Percentiles rank a stretch among this genome's conserved stretches.
phyloP scores from a whole-genome alignment of 2,329 filamentous ascomycete genomes.

The Cladophialophora chaetospira region DNA sequence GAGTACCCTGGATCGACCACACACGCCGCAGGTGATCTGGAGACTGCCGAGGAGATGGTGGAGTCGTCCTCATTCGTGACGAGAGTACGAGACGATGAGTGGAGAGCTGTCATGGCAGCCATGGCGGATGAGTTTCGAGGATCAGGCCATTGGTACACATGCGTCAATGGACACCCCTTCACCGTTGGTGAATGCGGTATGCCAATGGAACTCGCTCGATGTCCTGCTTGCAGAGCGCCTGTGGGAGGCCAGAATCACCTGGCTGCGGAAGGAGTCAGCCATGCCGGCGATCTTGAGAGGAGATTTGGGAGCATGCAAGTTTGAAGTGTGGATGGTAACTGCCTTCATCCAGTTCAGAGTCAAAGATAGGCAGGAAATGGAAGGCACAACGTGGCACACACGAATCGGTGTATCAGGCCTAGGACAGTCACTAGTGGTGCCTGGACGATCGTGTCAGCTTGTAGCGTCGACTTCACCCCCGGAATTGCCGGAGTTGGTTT shows the following conservation, averaged over 20 bases:
- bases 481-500: no score
- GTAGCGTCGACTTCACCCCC: no score
- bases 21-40: slow-evolving; percentile 48
- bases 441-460: no score
- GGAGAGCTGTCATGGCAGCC: slow-evolving; percentile 52
- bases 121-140: slow-evolving; percentile 55
- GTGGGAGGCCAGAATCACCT: slow-evolving; percentile 33
- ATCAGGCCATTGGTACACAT: slow-evolving; percentile 64
- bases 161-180: slow-evolving; percentile 56
- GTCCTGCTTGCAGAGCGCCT: slow-evolving; percentile 32
- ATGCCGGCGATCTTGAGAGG: background rate
- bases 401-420: no score
- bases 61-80: slow-evolving; percentile 51
- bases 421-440: no score
- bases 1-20: slow-evolving; percentile 4
- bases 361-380: no score
- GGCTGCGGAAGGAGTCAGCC: background rate
- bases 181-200: slow-evolving; percentile 9
- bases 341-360: no score
- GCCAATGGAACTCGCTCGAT: slow-evolving; percentile 3
- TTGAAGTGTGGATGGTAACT: background rate
- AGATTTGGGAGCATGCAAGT: slow-evolving; percentile 38
- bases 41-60: slow-evolving; percentile 51
- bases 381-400: no score
- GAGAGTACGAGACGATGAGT: slow-evolving; percentile 54